Base-by-base conservation (phyloP, 78 protist species). In the Dictyostelium brefeldianum region DNA sequence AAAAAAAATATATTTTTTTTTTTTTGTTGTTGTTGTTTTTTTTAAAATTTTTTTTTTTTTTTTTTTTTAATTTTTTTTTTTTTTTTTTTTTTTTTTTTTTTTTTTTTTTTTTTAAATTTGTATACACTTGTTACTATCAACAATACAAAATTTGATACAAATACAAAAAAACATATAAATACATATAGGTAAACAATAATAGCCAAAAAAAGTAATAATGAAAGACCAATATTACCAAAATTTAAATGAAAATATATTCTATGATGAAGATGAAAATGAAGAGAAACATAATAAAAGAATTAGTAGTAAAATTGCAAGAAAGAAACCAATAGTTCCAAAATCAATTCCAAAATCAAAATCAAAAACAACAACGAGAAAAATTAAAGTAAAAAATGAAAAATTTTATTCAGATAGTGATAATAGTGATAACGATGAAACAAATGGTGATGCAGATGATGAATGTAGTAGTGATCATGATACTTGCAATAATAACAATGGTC, bases 251-350 rank as follows among this genome's bases (percentile, higher is more conserved):
- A 62, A 62, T 62, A 25, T 62, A 10, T 62, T 62, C 22, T 62
- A 62, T 62, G 70, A 62, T 62, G 70, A 62, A 25, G 70, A 62
- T 25, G 70, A 62, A 11, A 4, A 62, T 62, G 70, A 62, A 62
- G 70, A 62, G 22, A 62, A 62, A 62, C 8, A 2, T 7, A 57
- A 57, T n/a, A 9, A 22, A 57, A 57, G 22, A n/a, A 62, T 29
- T 22, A 62, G 11, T 62, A 29, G 14, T 25, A 62, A 25, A n/a
- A n/a, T n/a, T n/a, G n/a, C n/a, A n/a, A n/a, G 8, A 9, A 57
- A 25, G 0, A 62, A 22, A 15, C 17, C 27, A 56, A 56, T 1
- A 62, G 22, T 9, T 11, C 4, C n/a, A 62, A 62, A 62, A 25
- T 11, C 22, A 62, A 62, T 9, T 11, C 4, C n/a, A 62, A 62